Evolutionary conservation across 1,284 basidiomycete species (phyloP), one percentile per base, ranked within the genome.

Genomic region (Puccinia novopanici): DNA sequence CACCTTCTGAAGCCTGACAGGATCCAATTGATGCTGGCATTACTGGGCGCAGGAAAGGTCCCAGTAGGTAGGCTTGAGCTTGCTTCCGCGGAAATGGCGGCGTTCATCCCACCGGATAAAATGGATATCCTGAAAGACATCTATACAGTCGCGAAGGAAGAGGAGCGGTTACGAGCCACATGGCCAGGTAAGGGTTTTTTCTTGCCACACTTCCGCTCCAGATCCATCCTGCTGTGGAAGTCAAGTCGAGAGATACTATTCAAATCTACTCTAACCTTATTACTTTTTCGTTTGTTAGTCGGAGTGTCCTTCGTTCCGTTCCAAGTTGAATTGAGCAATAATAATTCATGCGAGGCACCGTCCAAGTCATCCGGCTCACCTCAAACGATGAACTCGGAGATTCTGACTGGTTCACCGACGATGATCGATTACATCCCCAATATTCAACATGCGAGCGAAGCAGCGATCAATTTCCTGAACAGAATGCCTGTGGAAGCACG

Each of bases 141-240:
- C 30, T 89, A 88, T 84, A 84, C 86, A 61, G 86, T 88, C n/a
- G 88, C 87, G 83, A 82, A 87, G 75, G 86, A 87, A 76, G 86
- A 87, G 45, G 78, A 80, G 48, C 52, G 77, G 42, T 57, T 80
- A 3, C 40, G 77, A 72, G 17, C 55, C 22, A 72, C 42, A 24
- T 80, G 77, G 77, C 77, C 67, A 70, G 67, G 76, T 78, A 17
- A 22, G 55, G n/a, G 2, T 5, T 78, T 50, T 37, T 68, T 48
- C 54, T 55, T 1, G 27, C 9, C 45, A 45, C 45, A 15, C 15
- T 45, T 45, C 8, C 45, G 45, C 15, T 45, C 45, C 6, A 45
- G 45, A 45, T 45, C 45, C 15, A 45, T 45, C 15, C 15, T 45
- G 8, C 45, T 45, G 8, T 45, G 45, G 8, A 24, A 6, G 30